Evolutionary conservation across 768 basidiomycete genomes (phyloP).

Genomic region (Trametes maxima): DNA sequence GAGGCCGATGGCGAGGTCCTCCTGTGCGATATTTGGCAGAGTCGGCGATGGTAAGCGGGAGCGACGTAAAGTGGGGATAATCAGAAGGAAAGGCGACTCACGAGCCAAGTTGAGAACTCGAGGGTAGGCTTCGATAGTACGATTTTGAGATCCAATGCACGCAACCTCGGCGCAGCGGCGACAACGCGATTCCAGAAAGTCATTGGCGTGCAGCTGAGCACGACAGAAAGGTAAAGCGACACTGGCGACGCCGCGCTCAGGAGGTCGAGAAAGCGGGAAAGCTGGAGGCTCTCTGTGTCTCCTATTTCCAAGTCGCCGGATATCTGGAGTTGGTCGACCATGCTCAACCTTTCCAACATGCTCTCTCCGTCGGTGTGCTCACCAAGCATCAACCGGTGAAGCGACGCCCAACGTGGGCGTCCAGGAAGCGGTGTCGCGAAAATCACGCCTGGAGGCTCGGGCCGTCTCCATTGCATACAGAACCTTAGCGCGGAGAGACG

Average conservation of each 20-base stretch:
- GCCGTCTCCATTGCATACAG: not conserved
- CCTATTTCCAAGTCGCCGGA: not conserved
- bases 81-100: not conserved
- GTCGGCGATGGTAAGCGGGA: too few species aligned
- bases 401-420: not conserved
- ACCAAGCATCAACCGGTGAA: constrained; percentile 1
- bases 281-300: not conserved
- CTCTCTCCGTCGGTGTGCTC: not conserved
- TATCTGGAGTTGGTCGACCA: constrained; percentile 9
- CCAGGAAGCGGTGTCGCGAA: not conserved
- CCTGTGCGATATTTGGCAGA: not conserved
- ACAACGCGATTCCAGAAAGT: not conserved
- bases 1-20: not conserved
- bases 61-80: not conserved
- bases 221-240: not conserved
- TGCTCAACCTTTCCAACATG: not conserved
- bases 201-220: not conserved
- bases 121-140: not conserved
- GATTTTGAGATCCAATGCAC: constrained; percentile 3
- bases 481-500: not conserved
- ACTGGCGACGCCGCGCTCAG: constrained; percentile 7
- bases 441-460: not conserved
- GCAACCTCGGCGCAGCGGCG: not conserved
- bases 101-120: not conserved
- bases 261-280: not conserved